Evolutionary conservation across 345 rosid genomes (phyloP), one percentile per base, ranked within the genome.

Genomic region (Pistacia atlantica): DNA sequence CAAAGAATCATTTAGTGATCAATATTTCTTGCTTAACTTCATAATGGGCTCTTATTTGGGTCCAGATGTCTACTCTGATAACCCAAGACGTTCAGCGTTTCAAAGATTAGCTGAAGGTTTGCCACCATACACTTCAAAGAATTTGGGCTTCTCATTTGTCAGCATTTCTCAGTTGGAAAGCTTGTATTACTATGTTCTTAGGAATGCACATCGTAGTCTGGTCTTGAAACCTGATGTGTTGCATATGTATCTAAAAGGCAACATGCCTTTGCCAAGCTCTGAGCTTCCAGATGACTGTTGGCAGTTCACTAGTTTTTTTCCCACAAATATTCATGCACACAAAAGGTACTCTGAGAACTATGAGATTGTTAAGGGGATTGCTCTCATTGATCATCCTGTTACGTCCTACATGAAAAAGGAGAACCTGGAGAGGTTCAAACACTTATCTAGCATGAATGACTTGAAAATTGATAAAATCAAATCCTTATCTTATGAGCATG

Each of bases 11-110:
- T 75, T 74, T 1, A 67, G 70, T 49, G 88, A 87, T 76, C 90
- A 83, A 68, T 72, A 77, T 76, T 87, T 89, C 87, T 82, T 89
- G 87, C 77, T 86, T 52, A 81, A 83, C 72, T 89, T 90, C 80
- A 76, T 87, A 55, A 86, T 89, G 92, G 73, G 86, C 58, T 83
- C 81, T 75, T 91, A 85, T 65, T 71, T 91, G 77, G 93, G 93
- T 75, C 95, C 95, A 69, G 95, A 89, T 83, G 80, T 91, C 66
- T 87, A 71, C 75, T 86, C 87, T 69, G 95, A 89, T 83, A 83
- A 81, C 69, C 91, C 91, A 78, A 84, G 91, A 78, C 63, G 79
- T 73, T 91, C 95, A 10, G 89, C 86, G 3, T 81, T 82, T 75
- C 86, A 85, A 56, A 83, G 95, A 84, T 56, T 85, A 76, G 86